A percentile compares a stretch with the other conserved stretches of the same genome.
These are phyloP conservation scores for Sporisorium graminicola DNA, from an alignment of 1,284 basidiomycete genomes.

Conservation along the genomic window DNA sequence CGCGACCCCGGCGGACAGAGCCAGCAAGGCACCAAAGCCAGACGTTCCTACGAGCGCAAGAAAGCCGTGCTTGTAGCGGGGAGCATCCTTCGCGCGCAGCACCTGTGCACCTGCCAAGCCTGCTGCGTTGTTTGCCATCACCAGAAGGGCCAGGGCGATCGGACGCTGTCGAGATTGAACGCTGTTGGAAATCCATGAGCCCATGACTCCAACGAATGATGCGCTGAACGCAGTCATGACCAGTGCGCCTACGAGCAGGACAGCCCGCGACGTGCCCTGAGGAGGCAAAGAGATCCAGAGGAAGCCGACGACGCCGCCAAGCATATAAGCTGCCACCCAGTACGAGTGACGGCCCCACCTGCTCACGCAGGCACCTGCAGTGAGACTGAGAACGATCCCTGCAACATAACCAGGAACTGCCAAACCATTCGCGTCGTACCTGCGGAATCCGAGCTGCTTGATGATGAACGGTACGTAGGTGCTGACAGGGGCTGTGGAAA, in stretches of 20 bases:
- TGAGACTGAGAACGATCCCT: slow-evolving; percentile 2
- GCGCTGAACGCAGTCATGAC: slow-evolving; percentile 1
- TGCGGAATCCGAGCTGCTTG: neutral
- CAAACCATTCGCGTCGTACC: neutral
- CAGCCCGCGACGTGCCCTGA: neutral
- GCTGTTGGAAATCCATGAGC: neutral
- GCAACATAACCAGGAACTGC: neutral
- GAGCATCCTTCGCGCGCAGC: slow-evolving; percentile 1
- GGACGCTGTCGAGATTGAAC: slow-evolving; percentile 1
- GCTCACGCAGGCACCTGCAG: slow-evolving; percentile 2
- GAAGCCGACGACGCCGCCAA: neutral
- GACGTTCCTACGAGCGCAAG: neutral
- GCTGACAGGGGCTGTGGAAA: neutral
- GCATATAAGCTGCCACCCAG: slow-evolving; percentile 1
- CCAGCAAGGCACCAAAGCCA: neutral
- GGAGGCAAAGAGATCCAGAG: slow-evolving; percentile 2
- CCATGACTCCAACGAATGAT: neutral
- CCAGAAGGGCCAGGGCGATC: neutral
- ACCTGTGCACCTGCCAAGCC: slow-evolving; percentile 1
- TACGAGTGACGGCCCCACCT: neutral
- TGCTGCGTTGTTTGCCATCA: neutral
- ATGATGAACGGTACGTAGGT: slow-evolving; percentile 2
- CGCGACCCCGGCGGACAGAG: neutral
- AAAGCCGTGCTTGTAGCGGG: slow-evolving; percentile 1
- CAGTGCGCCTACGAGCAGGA: slow-evolving; percentile 1